Percentiles rank a stretch among this genome's conserved stretches.
These are phyloP conservation scores for Paecilomyces variotii DNA, from an alignment of 2,329 filamentous ascomycete species.

Conservation along the genomic window DNA sequence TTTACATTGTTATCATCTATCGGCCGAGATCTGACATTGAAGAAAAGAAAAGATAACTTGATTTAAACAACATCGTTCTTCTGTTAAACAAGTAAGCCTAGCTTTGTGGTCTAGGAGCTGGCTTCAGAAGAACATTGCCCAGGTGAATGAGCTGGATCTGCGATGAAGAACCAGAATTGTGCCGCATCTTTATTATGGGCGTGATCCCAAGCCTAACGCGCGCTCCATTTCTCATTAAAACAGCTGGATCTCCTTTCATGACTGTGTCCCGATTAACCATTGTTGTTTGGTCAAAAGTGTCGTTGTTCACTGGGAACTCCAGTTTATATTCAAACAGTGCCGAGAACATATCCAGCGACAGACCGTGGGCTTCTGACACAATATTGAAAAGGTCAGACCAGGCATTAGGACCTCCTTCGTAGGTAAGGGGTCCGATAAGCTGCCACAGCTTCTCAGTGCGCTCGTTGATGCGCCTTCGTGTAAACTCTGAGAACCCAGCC, in stretches of 20 bases:
- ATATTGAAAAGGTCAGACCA: slow-evolving; percentile 15
- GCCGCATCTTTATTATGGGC: slow-evolving; percentile 13
- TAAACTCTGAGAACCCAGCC: slow-evolving; percentile 17
- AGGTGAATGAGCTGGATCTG: slow-evolving; percentile 9
- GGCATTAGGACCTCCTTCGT: slow-evolving; percentile 5
- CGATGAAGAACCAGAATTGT: slow-evolving; percentile 8
- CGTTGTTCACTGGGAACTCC: slow-evolving; percentile 15
- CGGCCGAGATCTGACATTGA: too few species aligned
- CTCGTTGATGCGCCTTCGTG: slow-evolving; percentile 9
- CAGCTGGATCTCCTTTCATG: slow-evolving; percentile 8
- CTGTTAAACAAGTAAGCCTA: not conserved
- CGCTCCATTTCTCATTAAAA: slow-evolving; percentile 7
- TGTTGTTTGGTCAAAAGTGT: slow-evolving; percentile 14
- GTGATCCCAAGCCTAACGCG: slow-evolving; percentile 15
- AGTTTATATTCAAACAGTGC: slow-evolving; percentile 18
- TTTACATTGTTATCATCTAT: too few species aligned
- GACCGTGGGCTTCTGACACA: slow-evolving; percentile 18
- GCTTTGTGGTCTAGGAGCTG: not conserved
- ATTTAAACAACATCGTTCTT: not conserved
- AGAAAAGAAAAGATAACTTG: too few species aligned
- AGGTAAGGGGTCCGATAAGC: slow-evolving; percentile 15
- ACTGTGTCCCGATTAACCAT: slow-evolving; percentile 18
- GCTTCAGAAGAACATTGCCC: slow-evolving; percentile 13
- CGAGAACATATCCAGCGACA: slow-evolving; percentile 20
- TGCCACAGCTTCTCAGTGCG: slow-evolving; percentile 14